Evolutionary conservation across 768 basidiomycete genomes (phyloP), one percentile per base, ranked within the genome.

Genomic region (Plicaturopsis crispa): DNA sequence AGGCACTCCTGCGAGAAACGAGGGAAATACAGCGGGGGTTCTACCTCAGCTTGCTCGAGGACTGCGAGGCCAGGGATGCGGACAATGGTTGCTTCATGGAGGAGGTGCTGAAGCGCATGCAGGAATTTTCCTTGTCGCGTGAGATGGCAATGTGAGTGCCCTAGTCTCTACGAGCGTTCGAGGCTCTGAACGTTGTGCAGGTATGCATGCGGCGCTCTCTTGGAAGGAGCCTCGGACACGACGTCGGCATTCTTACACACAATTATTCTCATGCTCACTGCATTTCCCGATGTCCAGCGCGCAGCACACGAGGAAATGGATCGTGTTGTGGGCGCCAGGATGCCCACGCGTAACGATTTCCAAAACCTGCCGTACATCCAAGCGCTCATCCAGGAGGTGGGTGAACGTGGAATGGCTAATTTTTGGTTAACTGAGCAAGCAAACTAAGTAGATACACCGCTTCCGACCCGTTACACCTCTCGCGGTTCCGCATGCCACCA

Each of bases 261-360:
- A 10, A 45, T 50, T 22, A 46, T 51, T 19, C 47, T 52, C 13
- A 21, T 42, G 11, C 38, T 53, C 41, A 41, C 42, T 5, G 39
- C 47, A 2, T 39, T 41, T 24, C 52, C 48, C 4, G 48, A 52
- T 1, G 35, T 49, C n/a, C 57, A 57, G 41, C 39, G 39, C 13
- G 46, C 42, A 26, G 55, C 55, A 2, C 51, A 55, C 12, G 48
- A 41, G 10, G 55, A 59, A 30, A 41, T 59, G 18, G 43, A 47
- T 24, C 23, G 31, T 2, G 41, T 57, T 6, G 40, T 60, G 13
- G 53, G 56, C 1, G 41, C 36, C 11, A 41, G 57, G 4, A 20
- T 53, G 3, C 56, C 57, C 6, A 44, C 38, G 2, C 35, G 49
- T 3, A 54, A 57, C 18, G 59, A 60, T 38, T 36, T 41, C 20